Evolutionary conservation across 306 rosid genomes (phyloP), one percentile per base, ranked within the genome.

Genomic region (Citrullus colocynthis): DNA sequence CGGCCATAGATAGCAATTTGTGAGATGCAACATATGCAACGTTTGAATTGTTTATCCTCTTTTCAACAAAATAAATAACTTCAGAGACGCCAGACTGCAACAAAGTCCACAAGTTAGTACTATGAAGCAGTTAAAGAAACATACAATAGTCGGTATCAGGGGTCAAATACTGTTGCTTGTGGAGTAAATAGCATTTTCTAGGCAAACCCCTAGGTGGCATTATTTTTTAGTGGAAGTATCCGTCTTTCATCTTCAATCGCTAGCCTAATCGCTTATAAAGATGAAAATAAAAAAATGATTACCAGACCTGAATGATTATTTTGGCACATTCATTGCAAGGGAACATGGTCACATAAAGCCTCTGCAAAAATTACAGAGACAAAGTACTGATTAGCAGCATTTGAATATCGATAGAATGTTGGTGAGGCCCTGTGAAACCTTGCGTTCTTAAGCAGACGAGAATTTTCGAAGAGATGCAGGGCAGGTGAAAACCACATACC

Each of bases 271-370:
- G 6, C 54, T 39, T 39, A 2, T n/a, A 39, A 9, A 17, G 70
- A 32, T 34, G 3, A 78, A 36, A 67, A 39, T 67, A 21, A 44
- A 24, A 24, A 81, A 83, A 44, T 4, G 20, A 77, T 21, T 15
- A 74, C 79, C 57, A 18, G 58, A 95, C 99, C 99, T 92, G 99
- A 87, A 95, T 89, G 54, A 92, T 95, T 77, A 92, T 89, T 88
- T 95, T 95, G 36, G 98, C 95, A 62, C 96, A 94, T 87, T 94
- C 97, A 69, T 92, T 92, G 90, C 94, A 94, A 39, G 93, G 96
- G 85, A 90, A 92, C 96, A 90, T 92, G 83, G 93, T 92, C 83
- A 89, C 95, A 28, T 89, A 89, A 48, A 90, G 87, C 88, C 81
- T 88, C 93, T 89, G 96, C 90, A 87, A 45, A 54, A 56, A 78